Percentiles rank a stretch among this genome's conserved stretches.
Conservation (phyloP, 75 land plant genomes). For the Pinus tabuliformis region DNA sequence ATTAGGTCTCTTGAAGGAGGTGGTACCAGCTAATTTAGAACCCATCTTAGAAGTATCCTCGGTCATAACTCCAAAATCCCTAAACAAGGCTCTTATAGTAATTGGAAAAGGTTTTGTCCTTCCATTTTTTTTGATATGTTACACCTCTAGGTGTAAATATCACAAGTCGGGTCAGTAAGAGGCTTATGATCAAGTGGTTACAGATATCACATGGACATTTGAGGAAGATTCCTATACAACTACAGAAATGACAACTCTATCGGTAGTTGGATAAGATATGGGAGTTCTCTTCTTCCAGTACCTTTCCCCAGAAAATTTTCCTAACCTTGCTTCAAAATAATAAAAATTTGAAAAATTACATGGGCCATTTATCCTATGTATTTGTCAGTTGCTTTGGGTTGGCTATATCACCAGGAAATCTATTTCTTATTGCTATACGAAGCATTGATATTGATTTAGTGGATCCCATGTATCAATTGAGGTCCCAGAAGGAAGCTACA, state of each 20-base stretch:
- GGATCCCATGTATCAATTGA: too few relatives aligned
- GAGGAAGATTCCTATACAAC: conserved; percentile 79
- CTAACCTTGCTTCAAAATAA: too few relatives aligned
- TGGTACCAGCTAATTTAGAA: conserved; percentile 23
- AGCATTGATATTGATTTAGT: too few relatives aligned
- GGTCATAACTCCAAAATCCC: conserved; percentile 19
- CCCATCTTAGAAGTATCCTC: conserved; percentile 64
- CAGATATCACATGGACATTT: conserved; percentile 77
- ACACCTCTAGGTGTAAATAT: conserved; percentile 21
- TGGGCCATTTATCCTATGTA: too few relatives aligned
- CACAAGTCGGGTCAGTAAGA: conserved; percentile 24
- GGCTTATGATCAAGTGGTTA: conserved; percentile 83
- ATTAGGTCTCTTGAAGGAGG: conserved; percentile 51
- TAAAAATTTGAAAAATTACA: too few relatives aligned
- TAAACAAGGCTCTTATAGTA: conserved; percentile 42
- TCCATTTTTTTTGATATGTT: conserved; percentile 46
- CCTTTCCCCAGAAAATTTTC: too few relatives aligned
- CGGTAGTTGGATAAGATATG: too few relatives aligned
- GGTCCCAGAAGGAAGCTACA: too few relatives aligned
- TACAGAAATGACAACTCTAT: conserved; percentile 22
- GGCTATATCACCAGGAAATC: too few relatives aligned
- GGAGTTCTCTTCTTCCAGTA: too few relatives aligned
- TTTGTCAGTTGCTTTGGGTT: too few relatives aligned
- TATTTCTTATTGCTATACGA: too few relatives aligned
- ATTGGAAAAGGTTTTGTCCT: conserved; percentile 85